Base-by-base conservation (phyloP, 2,329 filamentous ascomycete species). In the Didymella pomorum region DNA sequence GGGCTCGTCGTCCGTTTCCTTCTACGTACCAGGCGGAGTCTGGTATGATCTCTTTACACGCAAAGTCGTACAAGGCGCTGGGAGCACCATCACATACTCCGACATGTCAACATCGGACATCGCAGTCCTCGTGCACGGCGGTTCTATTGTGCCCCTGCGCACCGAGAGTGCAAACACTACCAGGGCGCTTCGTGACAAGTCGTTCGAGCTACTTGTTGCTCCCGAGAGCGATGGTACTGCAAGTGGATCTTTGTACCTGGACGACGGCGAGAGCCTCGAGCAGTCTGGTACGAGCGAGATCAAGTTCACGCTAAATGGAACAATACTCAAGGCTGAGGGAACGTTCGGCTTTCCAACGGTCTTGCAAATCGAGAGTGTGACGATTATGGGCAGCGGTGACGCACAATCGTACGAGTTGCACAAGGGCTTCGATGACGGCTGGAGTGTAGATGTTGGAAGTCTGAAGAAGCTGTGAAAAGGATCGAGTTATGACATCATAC, bases 181-280 rank as follows among this genome's bases (percentile, higher is more conserved):
- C 70, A 86, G 66, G 73, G 90, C 83, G 52, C 76, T 90, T 25
- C 82, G 89, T 33, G 82, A 84, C 63, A 81, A 89, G 66, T 81
- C 87, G 63, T 94, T 93, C 78, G 86, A 90, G 75, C 80, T 95
- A 44, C 72, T 94, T 39, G 82, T 95, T 45, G 88, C 90, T 0
- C 82, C 89, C 0, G 86, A 84, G 16, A 71, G 73, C 3, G 79
- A 89, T 54, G 89, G 87, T 1, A 84, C 79, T 14, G 91, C 91
- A 0, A 73, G 73, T 1, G 92, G 92, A 0, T 81, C 81, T 55
- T 79, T 95, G 55, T 94, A 93, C 72, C 77, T 94, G 7, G 92
- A 95, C 67, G 91, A 96, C 62, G 92, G 92, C 3, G 86, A 87
- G 48, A 88, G 84, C 33, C 63, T 93, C 51, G 78, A 84, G 61